Percentiles rank a stretch among this genome's conserved stretches.
Conservation (phyloP, 345 rosid species). For the Viola odorata region DNA sequence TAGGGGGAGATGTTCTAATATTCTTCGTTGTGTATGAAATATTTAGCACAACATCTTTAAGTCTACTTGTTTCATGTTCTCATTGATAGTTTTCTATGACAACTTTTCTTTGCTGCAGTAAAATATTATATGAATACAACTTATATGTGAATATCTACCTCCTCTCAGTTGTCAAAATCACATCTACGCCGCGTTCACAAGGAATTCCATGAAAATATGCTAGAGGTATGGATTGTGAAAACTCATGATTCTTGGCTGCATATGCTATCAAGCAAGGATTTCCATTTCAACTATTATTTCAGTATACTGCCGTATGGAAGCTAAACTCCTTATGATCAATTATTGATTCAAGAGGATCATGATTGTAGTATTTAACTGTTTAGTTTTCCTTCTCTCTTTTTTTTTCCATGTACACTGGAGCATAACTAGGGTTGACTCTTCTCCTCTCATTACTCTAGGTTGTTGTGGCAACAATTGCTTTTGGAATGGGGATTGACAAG, state of each 20-base stretch:
- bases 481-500: constrained; percentile 96
- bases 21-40: no score
- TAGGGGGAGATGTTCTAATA: no score
- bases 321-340: not conserved
- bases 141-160: constrained; percentile 4
- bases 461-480: constrained; percentile 85
- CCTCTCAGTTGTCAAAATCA: constrained; percentile 64
- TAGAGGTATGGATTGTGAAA: constrained; percentile 46
- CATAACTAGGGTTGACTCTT: not conserved
- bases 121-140: not conserved
- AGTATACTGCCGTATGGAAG: not conserved
- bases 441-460: constrained; percentile 37
- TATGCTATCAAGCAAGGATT: no score
- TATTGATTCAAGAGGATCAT: not conserved
- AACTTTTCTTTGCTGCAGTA: no score
- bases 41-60: no score
- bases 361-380: not conserved
- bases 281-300: no score
- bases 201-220: constrained; percentile 61
- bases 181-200: constrained; percentile 70
- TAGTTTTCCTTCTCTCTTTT: not conserved
- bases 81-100: no score
- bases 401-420: not conserved
- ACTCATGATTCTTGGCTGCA: not conserved
- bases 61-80: no score